These are phyloP conservation scores for Metschnikowia borealis DNA, from an alignment of 805 yeast genomes.

Conservation along the genomic window DNA sequence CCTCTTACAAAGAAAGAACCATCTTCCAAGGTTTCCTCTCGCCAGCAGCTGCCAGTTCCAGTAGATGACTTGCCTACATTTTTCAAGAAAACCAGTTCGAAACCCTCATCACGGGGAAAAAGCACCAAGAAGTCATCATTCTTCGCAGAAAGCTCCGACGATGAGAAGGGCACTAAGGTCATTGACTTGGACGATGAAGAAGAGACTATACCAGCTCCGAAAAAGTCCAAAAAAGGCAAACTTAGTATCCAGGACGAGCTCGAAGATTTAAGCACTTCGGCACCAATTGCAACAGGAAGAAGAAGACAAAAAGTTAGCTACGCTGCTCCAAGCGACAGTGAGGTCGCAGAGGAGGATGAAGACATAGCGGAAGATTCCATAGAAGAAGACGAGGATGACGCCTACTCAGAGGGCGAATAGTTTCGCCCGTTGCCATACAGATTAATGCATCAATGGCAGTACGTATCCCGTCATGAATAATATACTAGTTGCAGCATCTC, in stretches of 20 bases:
- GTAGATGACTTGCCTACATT: constrained; percentile 15
- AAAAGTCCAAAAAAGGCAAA: constrained; percentile 4
- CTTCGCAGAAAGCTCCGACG: constrained; percentile 15
- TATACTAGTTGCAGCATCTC: not conserved
- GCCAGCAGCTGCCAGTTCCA: constrained; percentile 3
- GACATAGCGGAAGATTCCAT: not conserved
- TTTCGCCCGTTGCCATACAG: not conserved
- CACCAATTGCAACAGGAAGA: constrained; percentile 11
- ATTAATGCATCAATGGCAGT: not conserved
- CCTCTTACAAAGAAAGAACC: constrained; percentile 8
- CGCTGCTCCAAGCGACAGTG: constrained; percentile 12
- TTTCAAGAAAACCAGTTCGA: constrained; percentile 9
- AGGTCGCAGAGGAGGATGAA: constrained; percentile 3
- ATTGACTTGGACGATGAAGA: constrained; percentile 8
- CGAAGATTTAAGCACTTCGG: constrained; percentile 11
- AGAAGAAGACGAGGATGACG: constrained; percentile 9
- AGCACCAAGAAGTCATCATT: constrained; percentile 9
- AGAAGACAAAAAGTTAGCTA: constrained; percentile 13
- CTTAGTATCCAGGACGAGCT: constrained; percentile 15
- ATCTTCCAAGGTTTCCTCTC: not conserved
- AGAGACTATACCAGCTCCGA: not conserved
- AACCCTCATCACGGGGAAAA: not conserved
- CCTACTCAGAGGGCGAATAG: constrained; percentile 8
- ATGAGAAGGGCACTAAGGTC: constrained; percentile 8
- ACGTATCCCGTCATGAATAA: not conserved